phyloP scores from a whole-genome alignment of 768 basidiomycete genomes.

The Brasilioporus rufonigricans region DNA sequence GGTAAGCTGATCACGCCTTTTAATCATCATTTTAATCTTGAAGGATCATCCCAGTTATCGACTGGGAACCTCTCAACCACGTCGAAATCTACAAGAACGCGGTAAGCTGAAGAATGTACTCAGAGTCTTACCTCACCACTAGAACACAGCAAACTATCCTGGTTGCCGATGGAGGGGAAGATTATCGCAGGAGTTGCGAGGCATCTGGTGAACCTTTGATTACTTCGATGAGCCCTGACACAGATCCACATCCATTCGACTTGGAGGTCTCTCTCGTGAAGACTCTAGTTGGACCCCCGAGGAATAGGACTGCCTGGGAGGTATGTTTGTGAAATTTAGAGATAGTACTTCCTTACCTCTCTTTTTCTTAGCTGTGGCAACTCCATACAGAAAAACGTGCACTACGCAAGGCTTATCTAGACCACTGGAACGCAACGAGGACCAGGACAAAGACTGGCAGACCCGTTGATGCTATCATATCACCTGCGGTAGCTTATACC shows the following conservation, averaged over 20 bases:
- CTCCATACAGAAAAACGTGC: conserved; percentile 40
- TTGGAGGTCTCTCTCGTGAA: conserved; percentile 44
- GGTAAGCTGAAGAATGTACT: conserved; percentile 5
- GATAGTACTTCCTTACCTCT: not conserved
- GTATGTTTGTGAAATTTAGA: conserved; percentile 20
- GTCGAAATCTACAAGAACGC: conserved; percentile 30
- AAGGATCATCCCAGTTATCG: conserved; percentile 40
- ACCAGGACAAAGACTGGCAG: conserved; percentile 44
- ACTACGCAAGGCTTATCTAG: conserved; percentile 45
- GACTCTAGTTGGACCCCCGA: conserved; percentile 43
- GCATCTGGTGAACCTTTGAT: conserved; percentile 45
- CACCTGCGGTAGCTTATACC: conserved; percentile 41
- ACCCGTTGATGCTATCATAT: conserved; percentile 53
- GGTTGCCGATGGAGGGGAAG: conserved; percentile 41
- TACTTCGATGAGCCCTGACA: conserved; percentile 36
- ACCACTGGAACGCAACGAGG: conserved; percentile 48
- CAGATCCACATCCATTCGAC: conserved; percentile 36
- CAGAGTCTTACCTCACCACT: not conserved
- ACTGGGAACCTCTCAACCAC: conserved; percentile 65
- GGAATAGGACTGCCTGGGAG: conserved; percentile 42
- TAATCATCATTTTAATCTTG: too few relatives aligned
- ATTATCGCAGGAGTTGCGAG: conserved; percentile 35
- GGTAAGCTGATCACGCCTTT: conserved; percentile 46
- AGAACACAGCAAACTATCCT: conserved; percentile 35
- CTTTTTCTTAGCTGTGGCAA: conserved; percentile 40